Percentiles rank a stretch among this genome's conserved stretches.
Evolutionary conservation across 1,284 basidiomycete species (phyloP).

Genomic region (Coniferiporia sulphurascens): DNA sequence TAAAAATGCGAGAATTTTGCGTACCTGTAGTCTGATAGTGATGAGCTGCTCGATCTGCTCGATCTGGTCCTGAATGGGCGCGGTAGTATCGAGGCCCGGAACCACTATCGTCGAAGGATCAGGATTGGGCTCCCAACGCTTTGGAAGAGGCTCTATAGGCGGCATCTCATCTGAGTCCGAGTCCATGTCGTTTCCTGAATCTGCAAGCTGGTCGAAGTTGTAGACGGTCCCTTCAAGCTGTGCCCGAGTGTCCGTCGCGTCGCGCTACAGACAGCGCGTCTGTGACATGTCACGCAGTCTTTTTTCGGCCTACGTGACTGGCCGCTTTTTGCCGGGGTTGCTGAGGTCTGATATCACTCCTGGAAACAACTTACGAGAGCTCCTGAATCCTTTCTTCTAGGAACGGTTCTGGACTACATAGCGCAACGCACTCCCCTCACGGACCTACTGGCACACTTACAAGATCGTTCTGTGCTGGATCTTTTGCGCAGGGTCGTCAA

Average conservation of each 20-base stretch:
- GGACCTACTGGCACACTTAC: too few species aligned
- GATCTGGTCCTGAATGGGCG: conserved; percentile 78
- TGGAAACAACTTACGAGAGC: too few species aligned
- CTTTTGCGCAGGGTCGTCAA: too few species aligned
- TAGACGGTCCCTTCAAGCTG: background rate
- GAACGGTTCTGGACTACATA: too few species aligned
- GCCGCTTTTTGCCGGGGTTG: too few species aligned
- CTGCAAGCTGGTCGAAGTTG: background rate
- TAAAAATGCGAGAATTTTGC: conserved; percentile 7
- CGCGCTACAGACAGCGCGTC: background rate
- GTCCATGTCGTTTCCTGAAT: background rate
- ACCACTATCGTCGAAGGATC: conserved; percentile 64
- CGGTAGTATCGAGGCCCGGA: conserved; percentile 69
- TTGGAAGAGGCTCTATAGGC: conserved; percentile 27
- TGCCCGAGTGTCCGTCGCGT: too few species aligned
- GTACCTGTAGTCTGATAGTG: conserved; percentile 78
- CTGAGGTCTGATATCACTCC: too few species aligned
- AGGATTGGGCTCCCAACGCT: conserved; percentile 60
- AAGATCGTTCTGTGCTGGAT: too few species aligned
- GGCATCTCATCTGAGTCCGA: conserved; percentile 12
- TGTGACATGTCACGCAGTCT: too few species aligned
- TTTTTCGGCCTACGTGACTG: too few species aligned
- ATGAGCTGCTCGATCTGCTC: conserved; percentile 96
- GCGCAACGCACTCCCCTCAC: too few species aligned
- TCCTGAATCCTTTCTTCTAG: too few species aligned